Conservation (phyloP, 495 filamentous ascomycete species). For the Aeminium ludgeri region DNA sequence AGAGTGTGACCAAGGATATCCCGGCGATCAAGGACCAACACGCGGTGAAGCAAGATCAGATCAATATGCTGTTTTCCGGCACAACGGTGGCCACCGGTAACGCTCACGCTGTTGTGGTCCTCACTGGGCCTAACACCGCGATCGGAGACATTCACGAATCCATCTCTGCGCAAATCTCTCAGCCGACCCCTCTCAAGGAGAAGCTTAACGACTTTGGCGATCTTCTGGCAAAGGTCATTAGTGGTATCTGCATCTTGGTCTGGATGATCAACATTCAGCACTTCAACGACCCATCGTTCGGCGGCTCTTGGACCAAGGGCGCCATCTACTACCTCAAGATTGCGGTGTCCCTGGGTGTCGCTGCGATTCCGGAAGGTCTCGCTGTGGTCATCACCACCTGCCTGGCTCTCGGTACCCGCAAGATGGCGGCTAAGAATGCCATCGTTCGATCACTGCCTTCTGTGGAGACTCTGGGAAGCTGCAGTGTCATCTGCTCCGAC, state of each 20-base stretch:
- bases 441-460: slow-evolving; percentile 91
- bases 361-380: slow-evolving; percentile 91
- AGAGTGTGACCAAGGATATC: slow-evolving; percentile 83
- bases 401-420: slow-evolving; percentile 82
- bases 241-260: slow-evolving; percentile 84
- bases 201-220: slow-evolving; percentile 99
- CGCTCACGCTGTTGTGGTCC: slow-evolving; percentile 78
- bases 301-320: slow-evolving; percentile 89
- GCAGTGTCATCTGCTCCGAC: slow-evolving; percentile 99
- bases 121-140: slow-evolving; percentile 81
- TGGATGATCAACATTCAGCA: slow-evolving; percentile 98
- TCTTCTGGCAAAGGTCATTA: slow-evolving; percentile 92
- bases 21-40: slow-evolving; percentile 50
- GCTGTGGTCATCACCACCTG: slow-evolving; percentile 98
- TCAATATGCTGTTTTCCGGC: slow-evolving; percentile 96
- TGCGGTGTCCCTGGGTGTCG: slow-evolving; percentile 93
- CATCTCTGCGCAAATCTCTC: slow-evolving; percentile 93
- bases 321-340: slow-evolving; percentile 99
- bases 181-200: slow-evolving; percentile 92
- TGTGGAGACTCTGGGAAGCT: slow-evolving; percentile 95
- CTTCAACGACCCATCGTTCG: slow-evolving; percentile 88
- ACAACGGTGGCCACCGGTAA: slow-evolving; percentile 93
- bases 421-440: slow-evolving; percentile 97
- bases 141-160: slow-evolving; percentile 99
- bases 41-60: slow-evolving; percentile 93